A percentile compares a stretch with the other conserved stretches of the same genome.
Conservation (phyloP, 345 rosid genomes). For the Acer yangbiense region DNA sequence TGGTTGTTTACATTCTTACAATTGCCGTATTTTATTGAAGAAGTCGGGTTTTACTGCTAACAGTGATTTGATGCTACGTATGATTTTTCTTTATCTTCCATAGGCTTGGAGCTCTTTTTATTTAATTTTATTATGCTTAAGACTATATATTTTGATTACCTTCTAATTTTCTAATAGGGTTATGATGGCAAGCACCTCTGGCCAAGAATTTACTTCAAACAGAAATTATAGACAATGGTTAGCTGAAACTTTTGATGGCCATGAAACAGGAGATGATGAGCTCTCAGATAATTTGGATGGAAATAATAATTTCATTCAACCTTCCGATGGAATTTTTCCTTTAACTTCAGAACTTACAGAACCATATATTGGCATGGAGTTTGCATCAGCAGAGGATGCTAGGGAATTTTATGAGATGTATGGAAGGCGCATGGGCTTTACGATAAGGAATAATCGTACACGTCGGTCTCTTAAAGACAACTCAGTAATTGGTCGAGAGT, state of each 20-base stretch:
- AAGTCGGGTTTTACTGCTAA: not conserved
- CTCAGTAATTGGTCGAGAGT: slow-evolving; percentile 46
- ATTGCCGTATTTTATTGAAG: not conserved
- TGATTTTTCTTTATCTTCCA: not conserved
- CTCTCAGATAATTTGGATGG: slow-evolving; percentile 37
- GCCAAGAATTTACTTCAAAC: slow-evolving; percentile 26
- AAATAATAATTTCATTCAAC: slow-evolving; percentile 24
- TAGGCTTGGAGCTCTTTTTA: not conserved
- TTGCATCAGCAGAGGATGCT: slow-evolving; percentile 44
- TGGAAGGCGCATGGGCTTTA: slow-evolving; percentile 41
- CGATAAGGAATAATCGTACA: slow-evolving; percentile 44
- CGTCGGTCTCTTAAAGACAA: slow-evolving; percentile 45
- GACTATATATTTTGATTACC: slow-evolving; percentile 7
- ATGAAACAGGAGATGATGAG: slow-evolving; percentile 39
- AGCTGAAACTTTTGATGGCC: slow-evolving; percentile 42
- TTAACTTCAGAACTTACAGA: slow-evolving; percentile 22
- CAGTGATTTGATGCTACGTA: not conserved
- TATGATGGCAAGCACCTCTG: slow-evolving; percentile 38
- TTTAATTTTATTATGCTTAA: not conserved
- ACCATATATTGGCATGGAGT: slow-evolving; percentile 40
- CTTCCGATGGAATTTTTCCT: slow-evolving; percentile 23
- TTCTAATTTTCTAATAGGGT: slow-evolving; percentile 19
- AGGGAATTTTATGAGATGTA: slow-evolving; percentile 48
- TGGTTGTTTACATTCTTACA: not conserved
- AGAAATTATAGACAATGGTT: slow-evolving; percentile 37